Evolutionary conservation across 306 rosid genomes (phyloP), one percentile per base, ranked within the genome.

Genomic region (Oxytropis ochrocephala): DNA sequence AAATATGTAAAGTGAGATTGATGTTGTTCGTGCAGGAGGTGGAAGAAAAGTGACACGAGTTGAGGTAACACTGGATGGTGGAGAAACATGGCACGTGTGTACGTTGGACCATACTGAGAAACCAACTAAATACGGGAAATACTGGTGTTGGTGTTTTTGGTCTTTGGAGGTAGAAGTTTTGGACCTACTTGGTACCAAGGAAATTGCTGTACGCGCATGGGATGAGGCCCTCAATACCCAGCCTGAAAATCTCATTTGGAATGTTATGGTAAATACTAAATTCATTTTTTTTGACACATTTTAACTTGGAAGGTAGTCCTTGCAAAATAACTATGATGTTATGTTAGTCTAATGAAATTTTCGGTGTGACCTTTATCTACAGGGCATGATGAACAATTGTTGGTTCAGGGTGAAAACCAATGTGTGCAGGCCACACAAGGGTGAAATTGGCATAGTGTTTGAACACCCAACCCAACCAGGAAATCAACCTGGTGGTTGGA

Each of bases 111-210:
- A 77, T 44, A 78, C 61, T 0, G 97, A 88, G 75, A 90, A 83
- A 69, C 82, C 91, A 0, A 93, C 64, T 72, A 90, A 83, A 71
- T 88, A 82, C 12, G 96, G 98, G 0, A 93, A 90, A 49, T 90
- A 85, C 61, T 93, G 98, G 98, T 93, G 98, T 70, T 90, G 98
- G 98, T 86, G 98, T 66, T 90, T 93, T 72, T 93, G 98, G 98
- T 86, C 86, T 0, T 54, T 93, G 69, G 98, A 90, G 67, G 84
- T 90, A 4, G 98, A 93, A 59, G 91, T 93, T 30, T 65, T 86
- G 30, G 83, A 86, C 78, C 66, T 93, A 0, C 64, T 92, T 6
- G 88, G 80, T 0, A 83, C 91, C 68, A 93, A 85, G 46, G 96
- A 90, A 73, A 81, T 93, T 7, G 98, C 96, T 0, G 98, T 90